Evolutionary conservation across 306 rosid species (phyloP).

Genomic region (Dryas drummondii): DNA sequence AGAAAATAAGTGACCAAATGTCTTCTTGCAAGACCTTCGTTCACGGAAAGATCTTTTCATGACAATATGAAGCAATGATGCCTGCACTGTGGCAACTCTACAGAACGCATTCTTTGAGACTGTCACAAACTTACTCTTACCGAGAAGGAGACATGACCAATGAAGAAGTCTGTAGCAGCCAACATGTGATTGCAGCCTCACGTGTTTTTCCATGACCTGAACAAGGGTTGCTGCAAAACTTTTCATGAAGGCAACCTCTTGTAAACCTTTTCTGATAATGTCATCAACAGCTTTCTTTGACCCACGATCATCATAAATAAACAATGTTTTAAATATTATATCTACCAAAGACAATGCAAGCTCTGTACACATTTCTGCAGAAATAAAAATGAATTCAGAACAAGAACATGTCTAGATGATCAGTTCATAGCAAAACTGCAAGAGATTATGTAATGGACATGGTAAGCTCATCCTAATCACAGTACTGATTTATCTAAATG

Average conservation of each 20-base stretch:
- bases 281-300: conserved; percentile 86
- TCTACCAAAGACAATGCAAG: conserved; percentile 58
- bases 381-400: conserved; percentile 26
- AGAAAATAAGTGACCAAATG: conserved; percentile 61
- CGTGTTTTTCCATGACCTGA: conserved; percentile 84
- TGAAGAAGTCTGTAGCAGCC: conserved; percentile 77
- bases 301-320: conserved; percentile 70
- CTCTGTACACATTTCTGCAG: conserved; percentile 67
- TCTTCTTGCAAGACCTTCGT: conserved; percentile 61
- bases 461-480: background rate
- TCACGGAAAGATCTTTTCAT: conserved; percentile 61
- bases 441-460: background rate
- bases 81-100: conserved; percentile 73
- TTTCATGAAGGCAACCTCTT: conserved; percentile 74
- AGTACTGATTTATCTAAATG: background rate
- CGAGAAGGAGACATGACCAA: conserved; percentile 81
- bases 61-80: conserved; percentile 53
- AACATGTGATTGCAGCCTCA: conserved; percentile 58
- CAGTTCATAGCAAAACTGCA: background rate
- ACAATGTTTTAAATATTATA: conserved; percentile 59
- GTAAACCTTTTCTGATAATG: conserved; percentile 57
- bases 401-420: background rate
- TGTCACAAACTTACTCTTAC: conserved; percentile 60
- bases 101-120: conserved; percentile 84
- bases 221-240: conserved; percentile 84